Conservation (phyloP, 1,284 basidiomycete species). For the Tilletia walkeri region DNA sequence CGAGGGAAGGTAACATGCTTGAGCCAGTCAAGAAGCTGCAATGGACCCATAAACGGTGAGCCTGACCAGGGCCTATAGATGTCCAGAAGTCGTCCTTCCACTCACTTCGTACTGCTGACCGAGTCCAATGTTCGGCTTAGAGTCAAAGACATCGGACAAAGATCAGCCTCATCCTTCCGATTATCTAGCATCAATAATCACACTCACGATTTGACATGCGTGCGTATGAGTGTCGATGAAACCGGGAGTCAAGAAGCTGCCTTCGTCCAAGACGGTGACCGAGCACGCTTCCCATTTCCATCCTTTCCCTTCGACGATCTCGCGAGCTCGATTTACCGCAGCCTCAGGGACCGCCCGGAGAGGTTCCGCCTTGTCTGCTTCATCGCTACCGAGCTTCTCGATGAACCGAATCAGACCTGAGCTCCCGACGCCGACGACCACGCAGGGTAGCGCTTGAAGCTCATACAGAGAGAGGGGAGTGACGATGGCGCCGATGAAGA, state of each 20-base stretch:
- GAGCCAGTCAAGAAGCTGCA: conserved; percentile 81
- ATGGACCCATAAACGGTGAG: background rate
- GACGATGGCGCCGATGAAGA: conserved; percentile 49
- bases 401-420: conserved; percentile 46
- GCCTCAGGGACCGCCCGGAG: background rate
- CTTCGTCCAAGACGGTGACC: conserved; percentile 62
- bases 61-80: background rate
- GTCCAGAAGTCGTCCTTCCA: background rate
- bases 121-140: conserved; percentile 72
- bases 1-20: conserved; percentile 81
- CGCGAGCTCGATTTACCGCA: background rate
- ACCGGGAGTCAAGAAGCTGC: conserved; percentile 82
- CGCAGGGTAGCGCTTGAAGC: conserved; percentile 38
- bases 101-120: conserved; percentile 59
- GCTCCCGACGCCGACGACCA: conserved; percentile 43
- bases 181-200: conserved; percentile 56
- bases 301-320: conserved; percentile 36
- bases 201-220: conserved; percentile 53
- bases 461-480: conserved; percentile 33
- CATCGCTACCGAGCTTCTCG: conserved; percentile 37
- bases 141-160: conserved; percentile 47
- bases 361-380: background rate
- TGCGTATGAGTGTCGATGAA: conserved; percentile 82
- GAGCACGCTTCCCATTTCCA: conserved; percentile 55
- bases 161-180: conserved; percentile 39